Percentiles rank a stretch among this genome's conserved stretches.
Evolutionary conservation across 148 eudicot genomes (phyloP).

Genomic region (Rhododendron vialii): DNA sequence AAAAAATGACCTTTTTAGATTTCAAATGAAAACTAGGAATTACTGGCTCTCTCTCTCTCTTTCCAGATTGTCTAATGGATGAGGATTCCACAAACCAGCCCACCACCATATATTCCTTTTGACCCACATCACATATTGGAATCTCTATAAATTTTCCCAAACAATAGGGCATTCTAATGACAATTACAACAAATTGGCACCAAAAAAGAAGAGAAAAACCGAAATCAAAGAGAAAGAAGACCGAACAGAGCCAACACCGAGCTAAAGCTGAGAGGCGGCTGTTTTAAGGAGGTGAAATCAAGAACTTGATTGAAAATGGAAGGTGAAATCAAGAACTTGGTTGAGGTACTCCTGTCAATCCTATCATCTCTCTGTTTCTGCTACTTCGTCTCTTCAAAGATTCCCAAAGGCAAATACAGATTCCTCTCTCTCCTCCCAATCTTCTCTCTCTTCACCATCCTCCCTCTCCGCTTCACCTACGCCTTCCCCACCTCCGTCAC

Average conservation of each 20-base stretch:
- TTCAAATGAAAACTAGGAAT: too few species aligned
- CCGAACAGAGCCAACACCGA: neutral
- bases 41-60: neutral
- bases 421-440: conserved; percentile 57
- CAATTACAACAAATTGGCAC: too few species aligned
- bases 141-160: neutral
- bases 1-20: too few species aligned
- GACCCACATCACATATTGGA: neutral
- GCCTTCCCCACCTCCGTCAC: conserved; percentile 37
- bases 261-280: too few species aligned
- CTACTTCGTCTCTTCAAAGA: conserved; percentile 42
- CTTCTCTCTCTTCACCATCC: conserved; percentile 44
- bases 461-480: conserved; percentile 45
- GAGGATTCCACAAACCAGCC: neutral
- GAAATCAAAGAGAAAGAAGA: neutral
- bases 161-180: too few species aligned
- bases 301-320: neutral
- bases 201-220: too few species aligned
- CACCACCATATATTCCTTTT: neutral
- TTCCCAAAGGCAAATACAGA: conserved; percentile 41
- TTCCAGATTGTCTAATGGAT: neutral
- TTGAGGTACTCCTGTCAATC: conserved; percentile 25
- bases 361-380: conserved; percentile 38
- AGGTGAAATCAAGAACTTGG: conserved; percentile 30
- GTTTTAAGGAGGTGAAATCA: neutral